Evolutionary conservation across 2,329 filamentous ascomycete genomes (phyloP), one percentile per base, ranked within the genome.

Genomic region (Penicillium sp.): DNA sequence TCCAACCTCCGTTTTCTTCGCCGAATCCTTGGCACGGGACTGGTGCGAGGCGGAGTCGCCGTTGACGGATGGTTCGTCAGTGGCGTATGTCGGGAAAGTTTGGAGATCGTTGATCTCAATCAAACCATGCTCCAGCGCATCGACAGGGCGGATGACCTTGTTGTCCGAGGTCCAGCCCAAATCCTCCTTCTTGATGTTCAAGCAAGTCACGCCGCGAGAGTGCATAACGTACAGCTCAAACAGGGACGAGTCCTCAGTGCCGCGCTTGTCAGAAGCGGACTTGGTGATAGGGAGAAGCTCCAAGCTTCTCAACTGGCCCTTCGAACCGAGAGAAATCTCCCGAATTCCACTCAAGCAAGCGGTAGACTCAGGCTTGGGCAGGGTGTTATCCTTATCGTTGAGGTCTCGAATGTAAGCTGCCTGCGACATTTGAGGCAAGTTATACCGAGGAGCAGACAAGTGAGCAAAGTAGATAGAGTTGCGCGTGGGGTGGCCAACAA

Each of bases 161-260:
- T 90, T 92, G 54, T 96, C 89, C 60, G 83, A 82, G 60, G 86
- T 87, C 91, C 91, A 97, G 27, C 95, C 93, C 41, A 99, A 77
- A 70, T 97, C 92, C 43, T 85, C 82, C 66, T 92, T 89, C 68
- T 87, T 92, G 67, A 99, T 83, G 56, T 84, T 84, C 45, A 97
- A 69, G 62, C 88, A 92, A 14, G 91, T 91, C n/a, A 97, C 90
- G 53, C 93, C 93, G 73, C 90, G 95, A 10, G 93, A 96, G 70
- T 99, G 92, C 86, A 96, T 95, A 28, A 89, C 87, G 67, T 99
- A 99, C 9, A 99, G 79, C 74, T 99, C 93, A 64, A 99, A 97
- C 12, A 96, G 74, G 0, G 86, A 83, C 13, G 82, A 82, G 56
- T 93, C 87, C 18, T 86, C 84, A 1, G 75, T 72, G 16, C 77